A percentile compares a stretch with the other conserved stretches of the same genome.
Evolutionary conservation across 345 rosid species (phyloP).

Genomic region (Camelina neglecta): DNA sequence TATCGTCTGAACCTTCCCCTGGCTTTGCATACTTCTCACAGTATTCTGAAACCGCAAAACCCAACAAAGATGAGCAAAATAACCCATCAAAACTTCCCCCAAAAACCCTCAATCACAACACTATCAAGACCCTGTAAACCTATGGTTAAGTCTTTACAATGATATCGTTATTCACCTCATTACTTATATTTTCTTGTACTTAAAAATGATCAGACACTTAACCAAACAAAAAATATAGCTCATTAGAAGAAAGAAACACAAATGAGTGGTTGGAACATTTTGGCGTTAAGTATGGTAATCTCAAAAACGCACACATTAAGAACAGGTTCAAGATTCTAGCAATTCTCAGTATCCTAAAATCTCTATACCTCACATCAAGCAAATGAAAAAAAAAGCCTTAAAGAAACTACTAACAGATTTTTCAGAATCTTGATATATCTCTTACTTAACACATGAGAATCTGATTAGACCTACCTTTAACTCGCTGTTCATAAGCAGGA

Average conservation of each 20-base stretch:
- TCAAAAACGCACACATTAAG: background rate
- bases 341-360: background rate
- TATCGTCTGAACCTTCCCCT: slow-evolving; percentile 69
- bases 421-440: background rate
- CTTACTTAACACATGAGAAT: background rate
- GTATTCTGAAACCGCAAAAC: slow-evolving; percentile 54
- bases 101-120: background rate
- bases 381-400: background rate
- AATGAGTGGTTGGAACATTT: background rate
- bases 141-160: slow-evolving; percentile 4
- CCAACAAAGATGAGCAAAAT: slow-evolving; percentile 2
- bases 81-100: background rate
- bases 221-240: slow-evolving; percentile 16
- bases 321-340: slow-evolving; percentile 4
- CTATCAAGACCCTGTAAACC: background rate
- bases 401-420: background rate
- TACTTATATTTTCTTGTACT: background rate
- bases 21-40: slow-evolving; percentile 89
- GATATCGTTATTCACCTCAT: slow-evolving; percentile 3
- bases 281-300: background rate
- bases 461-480: slow-evolving; percentile 63
- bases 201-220: background rate
- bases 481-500: slow-evolving; percentile 74
- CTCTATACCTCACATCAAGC: background rate
- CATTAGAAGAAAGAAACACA: background rate